Base-by-base conservation (phyloP, 805 yeast species). In the Metschnikowia noctiluminum region DNA sequence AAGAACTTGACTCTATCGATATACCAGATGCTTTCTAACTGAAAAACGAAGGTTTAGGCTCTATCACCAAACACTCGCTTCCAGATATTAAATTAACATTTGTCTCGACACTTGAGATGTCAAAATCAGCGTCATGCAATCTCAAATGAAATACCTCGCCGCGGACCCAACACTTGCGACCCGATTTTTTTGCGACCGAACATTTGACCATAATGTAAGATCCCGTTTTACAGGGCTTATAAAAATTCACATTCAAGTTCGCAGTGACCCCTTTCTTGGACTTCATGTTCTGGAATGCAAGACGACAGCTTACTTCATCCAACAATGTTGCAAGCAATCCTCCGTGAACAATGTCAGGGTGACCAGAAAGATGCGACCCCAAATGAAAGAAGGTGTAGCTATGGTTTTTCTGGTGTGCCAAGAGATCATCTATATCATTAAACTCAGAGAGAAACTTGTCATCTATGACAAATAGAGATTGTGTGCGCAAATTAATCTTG, bases 211-310 rank as follows among this genome's bases (percentile, higher is more conserved):
- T 55, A 11, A 72, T 61, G 42, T 54, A 61, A 16, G 63, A 59
- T 50, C 69, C 58, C 8, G 65, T 63, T 45, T 42, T 64, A 35
- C 73, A 66, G 4, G 77, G 77, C 46, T 64, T 60, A 43, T 59
- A 62, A 50, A 70, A 73, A 55, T 65, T 69, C 49, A 72, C 65
- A 51, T 71, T 72, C 59, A 72, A 68, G 49, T 69, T 71, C 12
- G 77, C 77, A 12, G 77, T 73, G 15, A 73, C 76, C 1, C 74
- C 77, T 50, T 63, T 65, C 45, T 64, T 65, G 27, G 74, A 67
- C 35, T 64, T 60, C 47, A 66, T 64, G 53, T 71, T 73, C 49
- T 70, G 69, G 50, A 73, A 72, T 11, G 76, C 77, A 30, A 73
- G 57, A 12, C 76, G 54, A 47, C 77, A 73, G 3, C 76, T 70